Conservation (phyloP, 352 stramenopile species). For the Halophytophthora polymorphica region DNA sequence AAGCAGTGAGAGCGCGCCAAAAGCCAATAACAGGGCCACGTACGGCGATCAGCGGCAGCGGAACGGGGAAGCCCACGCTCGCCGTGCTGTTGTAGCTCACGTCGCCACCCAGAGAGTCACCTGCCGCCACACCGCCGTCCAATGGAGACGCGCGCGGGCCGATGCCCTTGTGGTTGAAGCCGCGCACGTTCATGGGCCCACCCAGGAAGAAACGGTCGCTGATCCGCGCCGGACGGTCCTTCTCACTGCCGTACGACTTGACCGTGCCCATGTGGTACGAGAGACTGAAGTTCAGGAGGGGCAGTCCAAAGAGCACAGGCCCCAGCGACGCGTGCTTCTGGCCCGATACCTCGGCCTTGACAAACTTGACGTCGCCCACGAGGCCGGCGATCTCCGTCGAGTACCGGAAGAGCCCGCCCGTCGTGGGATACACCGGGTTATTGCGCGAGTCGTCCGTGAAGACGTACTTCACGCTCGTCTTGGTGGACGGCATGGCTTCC, state of each 20-base stretch:
- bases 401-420: constrained; percentile 88
- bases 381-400: constrained; percentile 85
- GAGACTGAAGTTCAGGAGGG: constrained; percentile 81
- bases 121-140: constrained; percentile 77
- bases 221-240: constrained; percentile 79
- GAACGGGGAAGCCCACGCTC: constrained; percentile 85
- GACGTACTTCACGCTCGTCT: constrained; percentile 92
- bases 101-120: constrained; percentile 87
- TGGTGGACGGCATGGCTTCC: constrained; percentile 88
- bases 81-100: constrained; percentile 85
- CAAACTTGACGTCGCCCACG: constrained; percentile 86
- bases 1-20: neutral
- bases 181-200: constrained; percentile 84
- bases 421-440: constrained; percentile 82
- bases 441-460: constrained; percentile 90
- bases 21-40: constrained; percentile 11
- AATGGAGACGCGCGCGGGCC: constrained; percentile 83
- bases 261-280: constrained; percentile 73
- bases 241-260: constrained; percentile 76
- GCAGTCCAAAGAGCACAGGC: constrained; percentile 57
- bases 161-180: constrained; percentile 90
- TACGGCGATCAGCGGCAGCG: constrained; percentile 78
- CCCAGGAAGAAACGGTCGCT: constrained; percentile 92
- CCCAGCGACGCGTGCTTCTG: constrained; percentile 81
- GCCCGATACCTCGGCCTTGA: constrained; percentile 81